Conservation (phyloP, 108 stramenopile species). For the Skeletonema potamos region DNA sequence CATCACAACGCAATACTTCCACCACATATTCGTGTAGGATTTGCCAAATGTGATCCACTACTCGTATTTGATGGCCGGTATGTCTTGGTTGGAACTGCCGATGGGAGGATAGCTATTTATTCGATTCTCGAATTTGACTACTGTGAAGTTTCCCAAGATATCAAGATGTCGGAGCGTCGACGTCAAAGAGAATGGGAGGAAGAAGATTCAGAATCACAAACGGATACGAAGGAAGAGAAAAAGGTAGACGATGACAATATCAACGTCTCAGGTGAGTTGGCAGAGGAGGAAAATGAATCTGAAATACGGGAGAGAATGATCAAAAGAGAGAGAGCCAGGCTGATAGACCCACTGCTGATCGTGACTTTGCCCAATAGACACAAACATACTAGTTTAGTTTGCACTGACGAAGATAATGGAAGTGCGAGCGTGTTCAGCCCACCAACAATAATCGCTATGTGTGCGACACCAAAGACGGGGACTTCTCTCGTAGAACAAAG, state of each 20-base stretch:
- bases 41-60: constrained; percentile 35
- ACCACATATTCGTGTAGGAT: constrained; percentile 23
- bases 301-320: constrained; percentile 21
- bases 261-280: not conserved
- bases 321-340: constrained; percentile 4
- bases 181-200: constrained; percentile 34
- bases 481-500: constrained; percentile 20
- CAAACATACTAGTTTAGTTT: not conserved
- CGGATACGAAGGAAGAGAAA: constrained; percentile 10
- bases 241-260: constrained; percentile 1
- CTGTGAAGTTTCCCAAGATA: constrained; percentile 19
- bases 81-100: constrained; percentile 27
- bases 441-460: constrained; percentile 31
- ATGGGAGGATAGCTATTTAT: constrained; percentile 39
- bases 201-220: constrained; percentile 13
- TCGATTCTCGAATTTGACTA: constrained; percentile 27
- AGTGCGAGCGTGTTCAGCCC: constrained; percentile 6
- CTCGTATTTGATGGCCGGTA: constrained; percentile 18
- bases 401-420: not conserved
- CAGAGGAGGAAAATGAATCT: constrained; percentile 24
- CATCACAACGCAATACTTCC: constrained; percentile 9
- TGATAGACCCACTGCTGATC: constrained; percentile 16
- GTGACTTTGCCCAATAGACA: constrained; percentile 9
- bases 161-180: constrained; percentile 30
- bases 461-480: constrained; percentile 23